These are phyloP conservation scores for Atkinsonella texensis DNA, from an alignment of 2,329 filamentous ascomycete genomes.

Conservation along the genomic window DNA sequence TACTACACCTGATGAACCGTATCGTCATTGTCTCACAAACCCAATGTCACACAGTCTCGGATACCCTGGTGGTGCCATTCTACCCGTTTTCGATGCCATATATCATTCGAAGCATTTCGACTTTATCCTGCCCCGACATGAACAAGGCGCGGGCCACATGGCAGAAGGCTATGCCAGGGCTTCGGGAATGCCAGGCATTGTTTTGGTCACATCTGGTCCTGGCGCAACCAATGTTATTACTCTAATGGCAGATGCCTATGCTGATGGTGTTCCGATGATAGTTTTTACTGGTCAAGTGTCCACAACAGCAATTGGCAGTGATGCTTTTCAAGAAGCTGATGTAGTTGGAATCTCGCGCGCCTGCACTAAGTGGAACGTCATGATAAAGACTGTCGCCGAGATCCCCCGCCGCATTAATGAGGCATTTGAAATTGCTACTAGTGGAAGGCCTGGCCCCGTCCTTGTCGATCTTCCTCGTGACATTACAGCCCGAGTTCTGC, in stretches of 20 bases:
- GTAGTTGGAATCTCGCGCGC: slow-evolving; percentile 85
- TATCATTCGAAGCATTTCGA: slow-evolving; percentile 97
- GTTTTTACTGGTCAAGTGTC: slow-evolving; percentile 91
- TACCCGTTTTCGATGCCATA: slow-evolving; percentile 96
- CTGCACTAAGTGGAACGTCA: slow-evolving; percentile 98
- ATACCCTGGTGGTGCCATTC: slow-evolving; percentile 90
- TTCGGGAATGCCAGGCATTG: slow-evolving; percentile 86
- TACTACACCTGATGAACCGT: background rate
- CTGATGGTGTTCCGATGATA: slow-evolving; percentile 89
- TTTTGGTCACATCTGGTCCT: slow-evolving; percentile 91
- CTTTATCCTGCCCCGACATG: slow-evolving; percentile 88
- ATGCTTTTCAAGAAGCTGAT: slow-evolving; percentile 95
- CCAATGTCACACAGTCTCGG: slow-evolving; percentile 47
- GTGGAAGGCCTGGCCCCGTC: slow-evolving; percentile 84
- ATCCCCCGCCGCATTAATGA: slow-evolving; percentile 90
- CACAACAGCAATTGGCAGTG: slow-evolving; percentile 81
- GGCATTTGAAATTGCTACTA: slow-evolving; percentile 95
- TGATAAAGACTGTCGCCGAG: slow-evolving; percentile 93
- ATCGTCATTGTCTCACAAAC: background rate
- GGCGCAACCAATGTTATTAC: slow-evolving; percentile 95
- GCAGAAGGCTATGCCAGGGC: slow-evolving; percentile 95
- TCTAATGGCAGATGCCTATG: slow-evolving; percentile 89
- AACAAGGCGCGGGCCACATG: slow-evolving; percentile 98
- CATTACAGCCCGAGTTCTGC: slow-evolving; percentile 74
- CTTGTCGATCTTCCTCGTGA: slow-evolving; percentile 95